phyloP scores from a whole-genome alignment of 345 rosid species.

The Brassica carinata region DNA sequence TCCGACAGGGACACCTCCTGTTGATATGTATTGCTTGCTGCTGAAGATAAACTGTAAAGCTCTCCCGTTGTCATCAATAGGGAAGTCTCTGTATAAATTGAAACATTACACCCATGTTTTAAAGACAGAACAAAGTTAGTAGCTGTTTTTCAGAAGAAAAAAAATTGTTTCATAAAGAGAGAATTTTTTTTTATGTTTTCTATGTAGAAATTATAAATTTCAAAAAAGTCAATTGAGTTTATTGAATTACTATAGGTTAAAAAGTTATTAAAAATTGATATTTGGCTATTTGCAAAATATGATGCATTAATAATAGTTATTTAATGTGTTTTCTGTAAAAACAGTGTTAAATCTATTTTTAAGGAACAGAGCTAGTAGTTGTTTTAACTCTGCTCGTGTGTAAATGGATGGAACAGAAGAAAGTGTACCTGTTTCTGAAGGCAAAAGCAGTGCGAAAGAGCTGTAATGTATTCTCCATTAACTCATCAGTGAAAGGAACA shows the following conservation, averaged over 20 bases:
- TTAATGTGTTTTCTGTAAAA: neutral
- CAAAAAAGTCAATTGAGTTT: neutral
- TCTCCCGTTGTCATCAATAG: constrained; percentile 61
- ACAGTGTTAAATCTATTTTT: neutral
- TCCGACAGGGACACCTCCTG: constrained; percentile 76
- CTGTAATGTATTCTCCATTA: constrained; percentile 83
- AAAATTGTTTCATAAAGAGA: too few relatives aligned
- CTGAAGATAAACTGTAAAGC: constrained; percentile 75
- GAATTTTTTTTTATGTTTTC: too few relatives aligned
- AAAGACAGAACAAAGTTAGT: neutral
- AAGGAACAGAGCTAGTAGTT: neutral
- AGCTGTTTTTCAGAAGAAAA: neutral
- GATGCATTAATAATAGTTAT: neutral
- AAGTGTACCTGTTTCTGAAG: constrained; percentile 71
- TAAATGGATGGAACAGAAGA: neutral
- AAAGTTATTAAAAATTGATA: neutral
- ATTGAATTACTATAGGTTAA: neutral
- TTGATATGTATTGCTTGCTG: constrained; percentile 71
- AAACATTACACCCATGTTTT: neutral
- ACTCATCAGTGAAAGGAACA: constrained; percentile 80
- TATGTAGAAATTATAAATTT: too few relatives aligned
- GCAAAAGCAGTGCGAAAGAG: constrained; percentile 84
- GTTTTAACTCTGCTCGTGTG: neutral
- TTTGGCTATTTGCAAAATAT: neutral
- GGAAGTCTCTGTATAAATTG: constrained; percentile 65